Conservation (phyloP, 2,329 filamentous ascomycete genomes). For the Penicillium sp. region DNA sequence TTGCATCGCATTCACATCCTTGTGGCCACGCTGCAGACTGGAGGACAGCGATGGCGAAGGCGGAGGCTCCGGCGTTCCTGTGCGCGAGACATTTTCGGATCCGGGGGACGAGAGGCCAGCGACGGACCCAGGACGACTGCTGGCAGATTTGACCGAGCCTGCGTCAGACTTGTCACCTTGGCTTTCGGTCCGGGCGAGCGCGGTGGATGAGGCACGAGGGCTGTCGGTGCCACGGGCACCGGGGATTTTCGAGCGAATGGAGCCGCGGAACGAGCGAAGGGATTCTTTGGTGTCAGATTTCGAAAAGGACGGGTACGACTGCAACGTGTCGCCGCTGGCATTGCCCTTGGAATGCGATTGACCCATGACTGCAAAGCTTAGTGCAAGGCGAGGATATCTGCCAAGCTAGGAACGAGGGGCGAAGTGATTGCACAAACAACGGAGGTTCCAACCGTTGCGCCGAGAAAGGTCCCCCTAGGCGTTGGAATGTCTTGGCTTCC, state of each 20-base stretch:
- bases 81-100: conserved; percentile 50
- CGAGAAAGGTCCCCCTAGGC: conserved; percentile 26
- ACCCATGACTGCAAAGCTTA: conserved; percentile 49
- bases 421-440: conserved; percentile 26
- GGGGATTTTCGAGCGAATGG: conserved; percentile 85
- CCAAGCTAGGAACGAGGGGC: conserved; percentile 31
- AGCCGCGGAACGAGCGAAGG: conserved; percentile 77
- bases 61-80: conserved; percentile 62
- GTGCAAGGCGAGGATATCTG: conserved; percentile 37
- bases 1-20: conserved; percentile 78
- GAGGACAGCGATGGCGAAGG: conserved; percentile 85
- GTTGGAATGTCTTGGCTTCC: conserved; percentile 37
- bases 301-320: conserved; percentile 88
- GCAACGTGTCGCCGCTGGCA: conserved; percentile 65
- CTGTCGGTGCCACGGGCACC: conserved; percentile 68
- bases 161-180: conserved; percentile 67
- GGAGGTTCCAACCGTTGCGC: conserved; percentile 26
- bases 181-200: conserved; percentile 62
- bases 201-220: conserved; percentile 72
- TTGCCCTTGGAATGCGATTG: conserved; percentile 56
- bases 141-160: conserved; percentile 71
- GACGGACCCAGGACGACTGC: conserved; percentile 49
- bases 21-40: conserved; percentile 70
- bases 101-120: conserved; percentile 36
- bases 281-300: conserved; percentile 93